Evolutionary conservation across 805 yeast species (phyloP).

Genomic region (Ogataea parapolymorpha): DNA sequence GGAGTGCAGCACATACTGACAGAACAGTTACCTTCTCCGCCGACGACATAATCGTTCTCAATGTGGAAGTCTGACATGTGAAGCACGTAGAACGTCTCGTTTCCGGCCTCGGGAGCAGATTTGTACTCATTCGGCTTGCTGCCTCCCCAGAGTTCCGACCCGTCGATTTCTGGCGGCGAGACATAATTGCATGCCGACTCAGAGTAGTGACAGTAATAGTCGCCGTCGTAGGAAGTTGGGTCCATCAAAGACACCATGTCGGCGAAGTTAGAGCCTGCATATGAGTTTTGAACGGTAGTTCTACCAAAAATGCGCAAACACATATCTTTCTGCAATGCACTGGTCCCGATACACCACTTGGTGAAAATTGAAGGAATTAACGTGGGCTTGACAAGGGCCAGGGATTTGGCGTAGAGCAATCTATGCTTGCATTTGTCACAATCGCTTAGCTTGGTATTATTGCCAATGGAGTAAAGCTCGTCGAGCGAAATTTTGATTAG

Average conservation of each 20-base stretch:
- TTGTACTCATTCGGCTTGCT: slow-evolving; percentile 39
- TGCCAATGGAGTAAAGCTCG: slow-evolving; percentile 10
- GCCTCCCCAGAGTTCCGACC: slow-evolving; percentile 45
- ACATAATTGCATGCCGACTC: slow-evolving; percentile 54
- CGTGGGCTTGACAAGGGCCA: slow-evolving; percentile 39
- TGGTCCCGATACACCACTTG: slow-evolving; percentile 41
- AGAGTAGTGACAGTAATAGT: slow-evolving; percentile 57
- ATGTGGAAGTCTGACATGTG: slow-evolving; percentile 68
- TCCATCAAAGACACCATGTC: slow-evolving; percentile 50
- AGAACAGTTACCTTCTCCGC: slow-evolving; percentile 58
- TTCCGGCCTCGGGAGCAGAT: slow-evolving; percentile 38
- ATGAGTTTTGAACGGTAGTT: slow-evolving; percentile 36
- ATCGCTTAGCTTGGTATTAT: slow-evolving; percentile 10
- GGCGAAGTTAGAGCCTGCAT: slow-evolving; percentile 46
- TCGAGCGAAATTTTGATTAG: slow-evolving; percentile 4
- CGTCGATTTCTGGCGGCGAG: slow-evolving; percentile 45
- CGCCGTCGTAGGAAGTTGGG: slow-evolving; percentile 52
- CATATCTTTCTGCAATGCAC: slow-evolving; percentile 20
- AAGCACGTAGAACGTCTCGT: slow-evolving; percentile 52
- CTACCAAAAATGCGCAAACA: slow-evolving; percentile 36
- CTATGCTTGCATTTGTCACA: slow-evolving; percentile 38
- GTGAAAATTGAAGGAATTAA: slow-evolving; percentile 39
- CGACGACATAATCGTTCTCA: slow-evolving; percentile 50
- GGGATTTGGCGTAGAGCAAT: slow-evolving; percentile 35
- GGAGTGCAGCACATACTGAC: slow-evolving; percentile 59